Conservation (phyloP, 129 eudicot species). For the Ambrosia artemisiifolia region DNA sequence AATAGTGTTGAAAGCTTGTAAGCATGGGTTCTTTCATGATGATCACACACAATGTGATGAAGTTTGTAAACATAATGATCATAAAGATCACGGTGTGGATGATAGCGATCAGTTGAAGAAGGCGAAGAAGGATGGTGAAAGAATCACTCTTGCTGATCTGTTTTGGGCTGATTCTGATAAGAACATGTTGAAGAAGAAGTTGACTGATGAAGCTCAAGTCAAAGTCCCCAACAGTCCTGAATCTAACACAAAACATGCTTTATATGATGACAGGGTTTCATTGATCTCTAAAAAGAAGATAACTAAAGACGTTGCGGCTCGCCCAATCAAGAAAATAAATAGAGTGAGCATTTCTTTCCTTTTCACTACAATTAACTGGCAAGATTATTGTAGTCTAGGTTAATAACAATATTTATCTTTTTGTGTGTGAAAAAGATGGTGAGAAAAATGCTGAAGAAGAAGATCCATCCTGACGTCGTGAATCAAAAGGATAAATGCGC, state of each 20-base stretch:
- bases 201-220: conserved; percentile 18
- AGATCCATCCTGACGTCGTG: conserved; percentile 67
- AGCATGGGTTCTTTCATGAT: conserved; percentile 33
- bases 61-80: background rate
- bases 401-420: background rate
- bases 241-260: conserved; percentile 11
- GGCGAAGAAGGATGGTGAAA: conserved; percentile 36
- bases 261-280: conserved; percentile 21
- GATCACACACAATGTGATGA: conserved; percentile 11
- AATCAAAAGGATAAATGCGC: conserved; percentile 24
- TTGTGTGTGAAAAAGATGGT: conserved; percentile 39
- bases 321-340: conserved; percentile 52
- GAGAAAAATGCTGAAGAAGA: conserved; percentile 64
- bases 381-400: background rate
- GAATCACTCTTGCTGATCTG: conserved; percentile 75
- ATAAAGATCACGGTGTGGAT: conserved; percentile 9
- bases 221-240: conserved; percentile 15
- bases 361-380: background rate
- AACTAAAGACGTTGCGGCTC: conserved; percentile 29
- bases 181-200: conserved; percentile 23
- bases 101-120: conserved; percentile 1
- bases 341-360: conserved; percentile 35
- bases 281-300: conserved; percentile 42
- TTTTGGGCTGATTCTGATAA: conserved; percentile 54
- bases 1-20: conserved; percentile 36